Conservation (phyloP, 2,329 filamentous ascomycete species). For the Ceratocystis ficicola region DNA sequence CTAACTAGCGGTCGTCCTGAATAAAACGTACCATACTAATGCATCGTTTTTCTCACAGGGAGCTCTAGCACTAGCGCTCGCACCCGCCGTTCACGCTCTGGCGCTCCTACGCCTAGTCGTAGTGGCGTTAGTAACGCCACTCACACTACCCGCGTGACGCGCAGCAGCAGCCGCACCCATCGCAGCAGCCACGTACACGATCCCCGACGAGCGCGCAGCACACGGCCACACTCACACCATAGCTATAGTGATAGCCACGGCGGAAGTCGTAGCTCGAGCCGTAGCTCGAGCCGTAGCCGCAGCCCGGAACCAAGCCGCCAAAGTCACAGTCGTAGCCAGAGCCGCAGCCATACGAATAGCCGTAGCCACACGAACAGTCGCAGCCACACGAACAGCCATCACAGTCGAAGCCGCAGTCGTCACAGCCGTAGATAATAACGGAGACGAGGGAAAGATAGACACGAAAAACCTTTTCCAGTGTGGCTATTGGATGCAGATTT, state of each 20-base stretch:
- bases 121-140: constrained; percentile 15
- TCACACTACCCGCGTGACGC: constrained; percentile 16
- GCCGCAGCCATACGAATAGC: constrained; percentile 4
- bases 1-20: background rate
- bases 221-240: constrained; percentile 16
- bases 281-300: background rate
- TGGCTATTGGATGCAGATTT: background rate
- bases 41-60: constrained; percentile 28
- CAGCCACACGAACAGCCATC: constrained; percentile 2
- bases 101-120: constrained; percentile 1
- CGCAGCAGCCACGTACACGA: constrained; percentile 28
- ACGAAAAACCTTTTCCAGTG: background rate
- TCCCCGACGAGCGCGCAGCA: constrained; percentile 26
- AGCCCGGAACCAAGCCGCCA: background rate
- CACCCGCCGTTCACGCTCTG: constrained; percentile 27
- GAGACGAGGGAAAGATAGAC: background rate
- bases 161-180: constrained; percentile 15
- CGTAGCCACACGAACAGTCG: constrained; percentile 10
- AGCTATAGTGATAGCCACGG: constrained; percentile 6
- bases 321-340: constrained; percentile 1
- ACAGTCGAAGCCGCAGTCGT: constrained; percentile 1
- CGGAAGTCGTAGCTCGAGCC: background rate
- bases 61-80: constrained; percentile 38
- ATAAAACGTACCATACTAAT: background rate
- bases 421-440: background rate